Conservation (phyloP, 2,329 filamentous ascomycete genomes). For the Emmonsiellopsis sp. region DNA sequence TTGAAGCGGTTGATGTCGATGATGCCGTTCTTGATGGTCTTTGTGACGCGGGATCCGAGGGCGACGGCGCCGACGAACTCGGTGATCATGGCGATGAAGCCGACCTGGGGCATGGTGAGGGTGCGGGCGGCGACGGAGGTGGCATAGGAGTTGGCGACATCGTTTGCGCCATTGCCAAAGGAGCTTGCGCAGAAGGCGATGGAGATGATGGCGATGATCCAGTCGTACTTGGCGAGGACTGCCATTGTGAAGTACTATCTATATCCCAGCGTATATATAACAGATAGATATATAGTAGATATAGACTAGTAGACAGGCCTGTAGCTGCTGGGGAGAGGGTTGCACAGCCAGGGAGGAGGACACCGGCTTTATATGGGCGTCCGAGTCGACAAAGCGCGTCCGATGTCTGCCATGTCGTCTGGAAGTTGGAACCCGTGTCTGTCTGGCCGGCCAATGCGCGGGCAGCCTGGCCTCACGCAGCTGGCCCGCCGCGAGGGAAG, state of each 20-base stretch:
- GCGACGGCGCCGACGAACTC: slow-evolving; percentile 46
- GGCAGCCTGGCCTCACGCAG: too few relatives aligned
- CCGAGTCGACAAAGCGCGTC: too few relatives aligned
- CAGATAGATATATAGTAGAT: too few relatives aligned
- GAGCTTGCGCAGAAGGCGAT: slow-evolving; percentile 28
- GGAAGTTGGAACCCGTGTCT: too few relatives aligned
- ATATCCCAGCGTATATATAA: too few relatives aligned
- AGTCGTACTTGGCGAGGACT: slow-evolving; percentile 23
- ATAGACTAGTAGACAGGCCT: too few relatives aligned
- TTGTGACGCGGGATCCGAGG: slow-evolving; percentile 38
- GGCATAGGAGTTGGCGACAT: slow-evolving; percentile 48
- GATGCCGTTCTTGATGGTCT: slow-evolving; percentile 37
- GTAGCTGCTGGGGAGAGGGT: too few relatives aligned
- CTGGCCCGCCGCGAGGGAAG: too few relatives aligned
- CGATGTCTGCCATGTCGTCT: too few relatives aligned
- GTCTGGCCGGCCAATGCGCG: too few relatives aligned
- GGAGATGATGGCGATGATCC: slow-evolving; percentile 31
- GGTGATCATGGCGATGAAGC: slow-evolving; percentile 39
- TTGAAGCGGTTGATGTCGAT: slow-evolving; percentile 30
- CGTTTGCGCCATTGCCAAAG: slow-evolving; percentile 34
- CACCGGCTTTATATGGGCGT: too few relatives aligned
- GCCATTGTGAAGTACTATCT: slow-evolving; percentile 4
- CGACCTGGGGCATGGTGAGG: slow-evolving; percentile 44
- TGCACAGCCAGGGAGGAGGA: too few relatives aligned
- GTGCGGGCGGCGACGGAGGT: slow-evolving; percentile 43